phyloP scores from a whole-genome alignment of 2,329 filamentous ascomycete species.

The Alternaria atra region DNA sequence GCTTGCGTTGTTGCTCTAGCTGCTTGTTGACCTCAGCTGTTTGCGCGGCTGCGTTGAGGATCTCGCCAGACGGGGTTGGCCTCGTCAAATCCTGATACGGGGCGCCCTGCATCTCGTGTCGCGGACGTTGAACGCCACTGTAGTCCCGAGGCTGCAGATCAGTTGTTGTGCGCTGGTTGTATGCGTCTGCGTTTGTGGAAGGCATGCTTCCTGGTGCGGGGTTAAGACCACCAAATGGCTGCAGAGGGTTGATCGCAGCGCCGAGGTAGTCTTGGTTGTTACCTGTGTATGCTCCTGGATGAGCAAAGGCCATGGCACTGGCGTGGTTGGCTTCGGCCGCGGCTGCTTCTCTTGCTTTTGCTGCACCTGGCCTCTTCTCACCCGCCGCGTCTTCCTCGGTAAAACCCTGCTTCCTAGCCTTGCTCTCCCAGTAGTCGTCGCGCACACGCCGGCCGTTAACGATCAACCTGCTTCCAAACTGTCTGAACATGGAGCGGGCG shows the following conservation, averaged over 20 bases:
- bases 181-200: constrained; percentile 68
- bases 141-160: constrained; percentile 82
- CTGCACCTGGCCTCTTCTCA: constrained; percentile 92
- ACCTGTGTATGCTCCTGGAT: constrained; percentile 41
- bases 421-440: constrained; percentile 99
- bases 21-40: constrained; percentile 90
- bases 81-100: constrained; percentile 85
- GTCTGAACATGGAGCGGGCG: constrained; percentile 96
- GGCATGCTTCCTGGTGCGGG: constrained; percentile 76
- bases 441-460: constrained; percentile 88
- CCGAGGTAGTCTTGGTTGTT: constrained; percentile 48
- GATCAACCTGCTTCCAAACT: constrained; percentile 95
- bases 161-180: constrained; percentile 80
- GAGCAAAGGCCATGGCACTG: constrained; percentile 55
- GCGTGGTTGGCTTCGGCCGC: constrained; percentile 69
- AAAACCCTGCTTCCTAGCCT: constrained; percentile 96
- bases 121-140: constrained; percentile 80
- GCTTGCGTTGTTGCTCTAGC: constrained; percentile 79
- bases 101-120: constrained; percentile 88
- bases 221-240: constrained; percentile 65
- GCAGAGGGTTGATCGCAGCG: constrained; percentile 41
- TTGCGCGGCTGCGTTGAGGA: constrained; percentile 85
- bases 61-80: constrained; percentile 76
- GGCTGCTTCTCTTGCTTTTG: constrained; percentile 85
- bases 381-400: constrained; percentile 96